Conservation (phyloP, 2,329 filamentous ascomycete genomes). For the Claviceps cyperi region DNA sequence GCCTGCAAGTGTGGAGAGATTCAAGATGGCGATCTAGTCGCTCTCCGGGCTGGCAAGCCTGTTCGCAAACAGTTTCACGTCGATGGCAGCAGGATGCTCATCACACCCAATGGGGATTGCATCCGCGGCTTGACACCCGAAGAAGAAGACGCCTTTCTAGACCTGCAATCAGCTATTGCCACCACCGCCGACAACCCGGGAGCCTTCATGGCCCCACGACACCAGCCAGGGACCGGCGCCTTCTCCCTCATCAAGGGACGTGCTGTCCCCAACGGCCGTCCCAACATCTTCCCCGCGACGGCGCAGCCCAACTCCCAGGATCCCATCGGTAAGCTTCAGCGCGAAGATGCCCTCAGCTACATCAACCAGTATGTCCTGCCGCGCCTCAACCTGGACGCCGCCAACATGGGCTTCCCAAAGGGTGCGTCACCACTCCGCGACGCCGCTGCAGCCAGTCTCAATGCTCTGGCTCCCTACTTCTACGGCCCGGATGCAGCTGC, state of each 20-base stretch:
- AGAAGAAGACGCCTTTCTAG: constrained; percentile 56
- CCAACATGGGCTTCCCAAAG: constrained; percentile 28
- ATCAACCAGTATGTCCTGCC: constrained; percentile 57
- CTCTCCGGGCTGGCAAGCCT: constrained; percentile 39
- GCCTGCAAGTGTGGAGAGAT: constrained; percentile 26
- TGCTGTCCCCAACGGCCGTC: constrained; percentile 48
- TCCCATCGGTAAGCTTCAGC: constrained; percentile 49
- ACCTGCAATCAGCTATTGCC: constrained; percentile 48
- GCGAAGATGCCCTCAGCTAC: constrained; percentile 51
- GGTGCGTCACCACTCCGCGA: constrained; percentile 25
- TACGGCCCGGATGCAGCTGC: constrained; percentile 32
- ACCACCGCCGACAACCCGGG: constrained; percentile 35
- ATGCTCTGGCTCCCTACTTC: constrained; percentile 42
- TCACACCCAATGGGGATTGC: constrained; percentile 64
- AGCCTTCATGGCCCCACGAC: constrained; percentile 39
- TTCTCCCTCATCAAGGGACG: constrained; percentile 51
- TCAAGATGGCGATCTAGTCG: constrained; percentile 35
- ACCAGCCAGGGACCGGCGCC: constrained; percentile 37
- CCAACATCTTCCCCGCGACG: constrained; percentile 43
- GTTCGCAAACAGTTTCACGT: constrained; percentile 43
- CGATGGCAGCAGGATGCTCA: constrained; percentile 52
- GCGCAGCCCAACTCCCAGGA: constrained; percentile 35
- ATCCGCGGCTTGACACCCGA: constrained; percentile 55
- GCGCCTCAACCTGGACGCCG: constrained; percentile 37
- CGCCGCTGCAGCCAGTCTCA: constrained; percentile 34